Conservation (phyloP, 768 basidiomycete species). For the Ephemerocybe angulata region DNA sequence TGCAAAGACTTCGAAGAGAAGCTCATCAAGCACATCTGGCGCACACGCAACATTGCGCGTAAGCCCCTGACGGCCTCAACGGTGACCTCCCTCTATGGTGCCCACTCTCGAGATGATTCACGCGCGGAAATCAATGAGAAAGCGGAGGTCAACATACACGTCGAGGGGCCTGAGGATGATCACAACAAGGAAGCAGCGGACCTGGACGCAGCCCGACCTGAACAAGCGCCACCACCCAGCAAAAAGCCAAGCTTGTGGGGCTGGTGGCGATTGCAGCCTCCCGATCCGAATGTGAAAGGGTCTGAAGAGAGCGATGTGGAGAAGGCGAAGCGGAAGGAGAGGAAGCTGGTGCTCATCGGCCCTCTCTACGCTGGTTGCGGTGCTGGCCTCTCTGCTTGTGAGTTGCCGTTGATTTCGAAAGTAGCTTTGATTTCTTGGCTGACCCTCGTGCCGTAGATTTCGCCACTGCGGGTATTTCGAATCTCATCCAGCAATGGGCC, state of each 20-base stretch:
- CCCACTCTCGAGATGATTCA: conserved; percentile 17
- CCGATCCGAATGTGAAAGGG: conserved; percentile 14
- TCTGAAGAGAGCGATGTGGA: conserved; percentile 30
- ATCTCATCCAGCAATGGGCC: conserved; percentile 63
- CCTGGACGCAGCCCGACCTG: conserved; percentile 14
- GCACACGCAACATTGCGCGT: conserved; percentile 33
- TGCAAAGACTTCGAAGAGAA: conserved; percentile 73
- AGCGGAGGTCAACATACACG: not conserved
- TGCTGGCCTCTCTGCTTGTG: conserved; percentile 60
- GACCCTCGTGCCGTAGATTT: conserved; percentile 44
- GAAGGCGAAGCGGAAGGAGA: conserved; percentile 36
- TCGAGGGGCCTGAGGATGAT: conserved; percentile 9
- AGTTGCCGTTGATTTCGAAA: conserved; percentile 19
- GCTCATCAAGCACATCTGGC: conserved; percentile 81
- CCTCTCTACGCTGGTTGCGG: conserved; percentile 71
- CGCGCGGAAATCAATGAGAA: conserved; percentile 36
- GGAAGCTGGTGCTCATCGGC: conserved; percentile 56
- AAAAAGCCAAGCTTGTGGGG: conserved; percentile 5
- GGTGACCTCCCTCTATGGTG: conserved; percentile 13
- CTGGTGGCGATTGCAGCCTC: conserved; percentile 47
- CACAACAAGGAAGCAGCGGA: conserved; percentile 20
- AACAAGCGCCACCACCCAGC: conserved; percentile 18
- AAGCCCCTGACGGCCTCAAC: conserved; percentile 13
- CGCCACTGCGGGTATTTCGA: conserved; percentile 52
- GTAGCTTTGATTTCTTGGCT: conserved; percentile 1